A percentile compares a stretch with the other conserved stretches of the same genome.
Evolutionary conservation across 2,329 filamentous ascomycete species (phyloP).

Genomic region (Neoscytalidium dimidiatum): DNA sequence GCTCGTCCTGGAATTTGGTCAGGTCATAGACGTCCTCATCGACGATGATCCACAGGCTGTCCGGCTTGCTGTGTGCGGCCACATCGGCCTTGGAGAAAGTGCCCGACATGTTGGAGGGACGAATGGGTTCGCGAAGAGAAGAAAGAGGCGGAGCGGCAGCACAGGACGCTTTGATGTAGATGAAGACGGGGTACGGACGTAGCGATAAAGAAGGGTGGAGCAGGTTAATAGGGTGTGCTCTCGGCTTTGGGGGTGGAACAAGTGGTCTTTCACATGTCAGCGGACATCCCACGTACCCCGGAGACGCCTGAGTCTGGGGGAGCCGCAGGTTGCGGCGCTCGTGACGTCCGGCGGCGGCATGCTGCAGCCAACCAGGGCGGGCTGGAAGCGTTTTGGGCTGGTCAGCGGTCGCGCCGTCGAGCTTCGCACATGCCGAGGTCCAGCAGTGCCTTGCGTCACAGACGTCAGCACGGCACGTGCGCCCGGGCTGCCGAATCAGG

Average conservation of each 20-base stretch:
- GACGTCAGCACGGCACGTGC: background rate
- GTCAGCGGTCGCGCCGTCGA: background rate
- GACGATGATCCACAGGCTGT: constrained; percentile 85
- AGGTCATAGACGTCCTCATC: constrained; percentile 96
- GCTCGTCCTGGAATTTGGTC: constrained; percentile 63
- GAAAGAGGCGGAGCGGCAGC: background rate
- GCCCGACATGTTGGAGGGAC: constrained; percentile 70
- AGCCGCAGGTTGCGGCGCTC: constrained; percentile 11
- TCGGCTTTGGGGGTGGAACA: constrained; percentile 10
- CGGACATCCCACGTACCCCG: constrained; percentile 15
- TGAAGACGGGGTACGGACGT: background rate
- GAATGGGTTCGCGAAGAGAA: background rate
- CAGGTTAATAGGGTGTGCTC: constrained; percentile 12
- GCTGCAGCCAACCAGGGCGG: constrained; percentile 3
- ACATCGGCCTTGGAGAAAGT: constrained; percentile 84
- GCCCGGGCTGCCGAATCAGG: background rate
- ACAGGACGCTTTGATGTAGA: background rate
- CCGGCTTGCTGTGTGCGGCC: constrained; percentile 84
- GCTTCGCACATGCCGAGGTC: constrained; percentile 11
- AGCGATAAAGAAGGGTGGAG: constrained; percentile 16
- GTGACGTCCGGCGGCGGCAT: background rate
- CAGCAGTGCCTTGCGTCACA: constrained; percentile 1
- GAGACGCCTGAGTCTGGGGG: constrained; percentile 18
- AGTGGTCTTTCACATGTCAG: constrained; percentile 19
- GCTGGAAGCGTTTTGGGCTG: background rate